Evolutionary conservation across 306 rosid species (phyloP), one percentile per base, ranked within the genome.

Genomic region (Elaeagnus macrophylla): DNA sequence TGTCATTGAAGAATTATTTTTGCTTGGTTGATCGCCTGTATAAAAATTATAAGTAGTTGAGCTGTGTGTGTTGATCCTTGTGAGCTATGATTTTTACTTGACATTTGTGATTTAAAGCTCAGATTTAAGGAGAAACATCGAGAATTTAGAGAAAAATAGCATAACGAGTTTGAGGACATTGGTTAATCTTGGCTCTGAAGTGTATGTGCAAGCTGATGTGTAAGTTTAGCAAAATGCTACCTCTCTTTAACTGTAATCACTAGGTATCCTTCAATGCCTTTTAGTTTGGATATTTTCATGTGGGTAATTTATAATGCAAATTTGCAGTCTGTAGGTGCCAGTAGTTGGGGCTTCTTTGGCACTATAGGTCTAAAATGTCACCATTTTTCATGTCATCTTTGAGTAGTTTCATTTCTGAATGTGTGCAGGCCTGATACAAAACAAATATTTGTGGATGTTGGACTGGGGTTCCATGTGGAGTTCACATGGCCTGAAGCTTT

Each of bases 151-250:
- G 83, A 84, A 79, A 64, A 84, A 84, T 68, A 82, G 89, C 63
- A 94, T 84, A 53, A 82, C 93, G 69, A 80, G 79, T 79, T 82
- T 91, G 37, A 75, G 79, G 75, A 84, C 93, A 7, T 39, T 82
- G 84, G 96, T 86, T 72, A 87, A 91, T 79, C 76, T 91, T 66
- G 99, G 96, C 41, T 91, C 96, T 44, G 96, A 91, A 66, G 99
- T 91, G 8, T 84, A 87, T 70, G 59, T 78, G 66, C 96, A 87
- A 79, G 96, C 95, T 54, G 89, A 91, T 45, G 99, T 87, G 99
- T 86, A 80, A 84, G 97, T 66, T 10, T 6, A 44, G 12, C 50
- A 37, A 12, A 44, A 8, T 61, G 43, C 39, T 25, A 44, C 54
- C 56, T 6, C 7, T 3, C 60, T 42, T 7, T 43, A 41, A 8